Evolutionary conservation across 1,139 yeast species (phyloP), one percentile per base, ranked within the genome.

Genomic region (Magnusiomyces fungicola): DNA sequence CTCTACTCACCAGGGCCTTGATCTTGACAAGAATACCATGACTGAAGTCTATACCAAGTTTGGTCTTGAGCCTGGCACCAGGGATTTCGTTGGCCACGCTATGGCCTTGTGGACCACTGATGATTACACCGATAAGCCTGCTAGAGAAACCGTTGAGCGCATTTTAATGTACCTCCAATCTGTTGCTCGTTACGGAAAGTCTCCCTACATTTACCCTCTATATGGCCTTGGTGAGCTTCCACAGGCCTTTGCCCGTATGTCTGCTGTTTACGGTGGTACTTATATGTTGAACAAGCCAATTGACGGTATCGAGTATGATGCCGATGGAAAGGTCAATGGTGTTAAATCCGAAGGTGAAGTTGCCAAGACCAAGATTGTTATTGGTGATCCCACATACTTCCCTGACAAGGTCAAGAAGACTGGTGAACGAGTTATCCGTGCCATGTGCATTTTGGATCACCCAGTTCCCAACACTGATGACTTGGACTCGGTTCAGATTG

Each of bases 341-440:
- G 95, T 92, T 49, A 79, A 80, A 59, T 85, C 97, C 47, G 94
- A 90, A 55, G 95, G 89, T 60, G 97, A 96, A 57, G 77, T 76
- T 40, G 97, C 96, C 30, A 83, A 79, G 62, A 96, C 98, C 0
- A 96, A 96, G 57, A 74, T 89, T 55, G 95, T 92, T 40, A 89
- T 92, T 71, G 97, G 97, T 33, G 99, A 92, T 67, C 99, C 99
- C 52, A 92, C 98, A 16, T 92, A 92, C 66, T 92, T 92, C 80
- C 97, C 97, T 1, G 87, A 83, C 43, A 83, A 80, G 69, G 97
- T 92, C 53, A 75, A 79, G 65, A 80, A 86, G 66, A 82, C 92
- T 3, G 97, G 96, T 33, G 80, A 83, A 58, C 81, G 76, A 63
- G 96, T 94, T 48, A 89, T 92, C 57, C 80, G 99, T 66, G 97